Conservation (phyloP, 2,329 filamentous ascomycete species). For the Colletotrichum sp. region DNA sequence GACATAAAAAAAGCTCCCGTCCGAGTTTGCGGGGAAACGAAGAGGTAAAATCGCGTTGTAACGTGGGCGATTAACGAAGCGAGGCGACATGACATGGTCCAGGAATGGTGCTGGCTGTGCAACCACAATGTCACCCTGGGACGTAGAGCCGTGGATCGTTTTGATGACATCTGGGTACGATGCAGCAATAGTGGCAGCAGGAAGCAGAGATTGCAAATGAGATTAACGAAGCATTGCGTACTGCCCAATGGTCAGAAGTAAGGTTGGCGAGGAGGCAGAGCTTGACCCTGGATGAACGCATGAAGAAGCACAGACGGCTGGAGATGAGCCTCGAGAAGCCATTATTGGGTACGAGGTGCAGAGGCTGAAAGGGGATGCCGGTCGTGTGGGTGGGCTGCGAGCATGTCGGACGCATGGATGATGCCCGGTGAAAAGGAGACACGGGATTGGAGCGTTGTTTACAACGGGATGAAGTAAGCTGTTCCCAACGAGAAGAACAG, state of each 20-base stretch:
- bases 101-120: not conserved
- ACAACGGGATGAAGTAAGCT: not conserved
- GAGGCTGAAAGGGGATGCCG: conserved; percentile 18
- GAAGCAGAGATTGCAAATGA: conserved; percentile 5
- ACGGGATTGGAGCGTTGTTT: not conserved
- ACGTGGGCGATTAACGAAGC: conserved; percentile 15
- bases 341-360: conserved; percentile 12
- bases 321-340: conserved; percentile 19
- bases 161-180: conserved; percentile 1
- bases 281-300: conserved; percentile 7
- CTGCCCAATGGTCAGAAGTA: not conserved
- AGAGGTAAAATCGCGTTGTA: not conserved
- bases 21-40: conserved; percentile 5
- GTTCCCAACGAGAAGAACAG: not conserved
- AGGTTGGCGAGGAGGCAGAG: not conserved
- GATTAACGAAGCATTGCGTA: conserved; percentile 14
- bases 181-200: not conserved
- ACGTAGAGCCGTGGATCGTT: not conserved
- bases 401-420: conserved; percentile 1
- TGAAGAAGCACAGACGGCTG: conserved; percentile 21
- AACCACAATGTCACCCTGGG: not conserved
- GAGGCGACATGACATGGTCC: conserved; percentile 8
- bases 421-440: not conserved
- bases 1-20: not conserved
- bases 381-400: not conserved